phyloP scores from a whole-genome alignment of 148 eudicot genomes.

The Vaccinium vitisidaea region DNA sequence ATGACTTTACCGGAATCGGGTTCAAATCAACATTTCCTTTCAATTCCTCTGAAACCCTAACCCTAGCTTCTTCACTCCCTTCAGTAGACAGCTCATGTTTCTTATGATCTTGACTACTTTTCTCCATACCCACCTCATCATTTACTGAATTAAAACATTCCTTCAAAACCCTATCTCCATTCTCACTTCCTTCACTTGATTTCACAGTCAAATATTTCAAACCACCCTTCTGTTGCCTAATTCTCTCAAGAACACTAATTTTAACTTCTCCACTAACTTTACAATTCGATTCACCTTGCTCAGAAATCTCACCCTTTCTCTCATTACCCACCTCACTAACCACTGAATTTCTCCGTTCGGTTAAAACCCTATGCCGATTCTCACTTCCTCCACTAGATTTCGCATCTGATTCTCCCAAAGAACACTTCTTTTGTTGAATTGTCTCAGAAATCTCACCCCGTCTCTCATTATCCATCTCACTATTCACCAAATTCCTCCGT shows the following conservation, averaged over 20 bases:
- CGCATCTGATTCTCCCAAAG: conserved; percentile 23
- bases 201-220: conserved; percentile 24
- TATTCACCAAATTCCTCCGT: conserved; percentile 6
- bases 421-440: conserved; percentile 14
- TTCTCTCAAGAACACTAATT: conserved; percentile 1
- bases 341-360: conserved; percentile 11
- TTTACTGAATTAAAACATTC: conserved; percentile 14
- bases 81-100: background rate
- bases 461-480: conserved; percentile 17
- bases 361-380: conserved; percentile 32
- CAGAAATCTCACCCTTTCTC: conserved; percentile 23
- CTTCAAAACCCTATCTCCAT: conserved; percentile 34
- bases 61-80: background rate
- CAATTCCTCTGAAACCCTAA: conserved; percentile 16
- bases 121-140: conserved; percentile 13
- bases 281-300: conserved; percentile 6
- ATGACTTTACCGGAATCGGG: background rate
- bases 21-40: conserved; percentile 23
- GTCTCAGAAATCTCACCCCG: conserved; percentile 15
- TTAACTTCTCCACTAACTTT: background rate
- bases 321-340: conserved; percentile 8
- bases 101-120: conserved; percentile 23
- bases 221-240: conserved; percentile 12
- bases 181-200: conserved; percentile 18
- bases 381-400: conserved; percentile 19